A percentile compares a stretch with the other conserved stretches of the same genome.
Evolutionary conservation across 2,329 filamentous ascomycete species (phyloP).

Genomic region (Trichophyton rubrum): DNA sequence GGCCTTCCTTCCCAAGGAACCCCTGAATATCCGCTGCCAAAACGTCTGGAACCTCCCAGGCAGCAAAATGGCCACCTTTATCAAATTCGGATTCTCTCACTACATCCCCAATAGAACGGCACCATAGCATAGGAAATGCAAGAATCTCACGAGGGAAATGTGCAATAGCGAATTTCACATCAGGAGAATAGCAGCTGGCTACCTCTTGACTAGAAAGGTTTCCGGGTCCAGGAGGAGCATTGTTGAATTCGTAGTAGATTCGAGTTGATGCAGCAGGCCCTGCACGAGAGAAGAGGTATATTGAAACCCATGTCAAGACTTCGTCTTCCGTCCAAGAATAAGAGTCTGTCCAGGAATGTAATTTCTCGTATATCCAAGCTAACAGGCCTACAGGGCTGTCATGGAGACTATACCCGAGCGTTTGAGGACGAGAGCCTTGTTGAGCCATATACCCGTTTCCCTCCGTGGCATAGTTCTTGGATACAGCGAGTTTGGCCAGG

Average conservation of each 20-base stretch:
- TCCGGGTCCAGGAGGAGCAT: conserved; percentile 30
- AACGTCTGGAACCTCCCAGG: conserved; percentile 39
- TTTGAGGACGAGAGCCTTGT: conserved; percentile 60
- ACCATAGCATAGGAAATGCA: conserved; percentile 41
- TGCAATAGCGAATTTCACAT: conserved; percentile 42
- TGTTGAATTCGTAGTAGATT: conserved; percentile 56
- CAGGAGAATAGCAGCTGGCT: conserved; percentile 31
- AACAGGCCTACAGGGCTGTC: conserved; percentile 60
- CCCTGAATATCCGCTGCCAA: conserved; percentile 35
- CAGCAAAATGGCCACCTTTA: conserved; percentile 42
- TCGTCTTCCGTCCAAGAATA: conserved; percentile 68
- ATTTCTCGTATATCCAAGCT: conserved; percentile 71
- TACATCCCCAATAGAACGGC: conserved; percentile 38
- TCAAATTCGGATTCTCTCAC: conserved; percentile 37
- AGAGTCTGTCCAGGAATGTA: conserved; percentile 61
- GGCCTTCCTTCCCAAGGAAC: conserved; percentile 36
- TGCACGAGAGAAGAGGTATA: conserved; percentile 59
- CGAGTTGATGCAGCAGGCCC: conserved; percentile 54
- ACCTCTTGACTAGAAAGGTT: conserved; percentile 14
- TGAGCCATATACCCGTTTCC: conserved; percentile 39
- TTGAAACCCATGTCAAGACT: conserved; percentile 59
- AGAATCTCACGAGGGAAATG: conserved; percentile 41
- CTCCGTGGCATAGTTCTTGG: conserved; percentile 16
- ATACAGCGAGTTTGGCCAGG: conserved; percentile 16
- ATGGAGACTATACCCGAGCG: conserved; percentile 54